These are phyloP conservation scores for Beta macrorhiza DNA, from an alignment of 179 eudicot genomes.

Conservation along the genomic window DNA sequence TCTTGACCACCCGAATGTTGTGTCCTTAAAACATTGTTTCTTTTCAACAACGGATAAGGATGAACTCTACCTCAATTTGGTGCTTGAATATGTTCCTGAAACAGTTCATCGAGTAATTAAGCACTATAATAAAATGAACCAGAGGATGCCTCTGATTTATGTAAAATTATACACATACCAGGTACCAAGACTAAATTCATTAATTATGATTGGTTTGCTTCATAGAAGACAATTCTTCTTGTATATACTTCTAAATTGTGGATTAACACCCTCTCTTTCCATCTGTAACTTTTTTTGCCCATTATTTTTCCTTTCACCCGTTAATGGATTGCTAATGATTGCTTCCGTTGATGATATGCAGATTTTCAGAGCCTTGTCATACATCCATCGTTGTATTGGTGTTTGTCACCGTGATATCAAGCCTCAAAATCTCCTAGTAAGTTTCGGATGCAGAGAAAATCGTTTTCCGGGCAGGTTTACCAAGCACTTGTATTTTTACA, in stretches of 20 bases:
- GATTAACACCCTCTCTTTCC: background rate
- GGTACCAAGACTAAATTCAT: constrained; percentile 30
- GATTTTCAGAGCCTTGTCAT: constrained; percentile 74
- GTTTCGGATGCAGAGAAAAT: background rate
- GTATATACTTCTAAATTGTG: background rate
- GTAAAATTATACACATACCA: constrained; percentile 65
- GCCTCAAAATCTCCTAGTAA: constrained; percentile 73
- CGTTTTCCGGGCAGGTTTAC: background rate
- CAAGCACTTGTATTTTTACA: background rate
- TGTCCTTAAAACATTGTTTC: constrained; percentile 67
- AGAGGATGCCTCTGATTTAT: constrained; percentile 67
- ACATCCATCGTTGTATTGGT: constrained; percentile 60
- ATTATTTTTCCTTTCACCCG: background rate
- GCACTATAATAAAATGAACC: constrained; percentile 65
- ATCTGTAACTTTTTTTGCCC: background rate
- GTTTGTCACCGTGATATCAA: constrained; percentile 79
- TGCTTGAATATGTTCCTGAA: constrained; percentile 70
- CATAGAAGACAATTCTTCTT: background rate
- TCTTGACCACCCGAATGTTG: constrained; percentile 75
- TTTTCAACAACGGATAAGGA: constrained; percentile 66
- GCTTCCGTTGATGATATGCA: constrained; percentile 25
- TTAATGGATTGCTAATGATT: constrained; percentile 3
- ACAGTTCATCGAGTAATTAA: constrained; percentile 60
- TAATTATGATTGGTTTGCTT: background rate
- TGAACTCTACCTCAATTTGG: constrained; percentile 70